Conservation (phyloP, 331 rosid species). For the Quercus tomentella region DNA sequence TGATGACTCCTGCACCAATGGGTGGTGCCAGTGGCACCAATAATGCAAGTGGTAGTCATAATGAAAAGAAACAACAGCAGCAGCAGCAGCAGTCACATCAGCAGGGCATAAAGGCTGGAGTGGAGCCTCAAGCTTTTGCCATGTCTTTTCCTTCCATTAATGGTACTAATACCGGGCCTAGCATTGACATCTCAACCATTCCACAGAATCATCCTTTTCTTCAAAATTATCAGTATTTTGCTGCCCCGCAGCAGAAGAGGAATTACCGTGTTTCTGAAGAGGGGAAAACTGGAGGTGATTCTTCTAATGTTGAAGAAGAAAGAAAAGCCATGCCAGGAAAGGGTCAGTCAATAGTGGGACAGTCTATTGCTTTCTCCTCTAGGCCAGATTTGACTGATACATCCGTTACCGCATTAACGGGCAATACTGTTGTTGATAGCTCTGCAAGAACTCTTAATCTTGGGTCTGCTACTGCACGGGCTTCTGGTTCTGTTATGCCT, state of each 20-base stretch:
- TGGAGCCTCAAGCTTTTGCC: slow-evolving; percentile 71
- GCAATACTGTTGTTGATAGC: slow-evolving; percentile 69
- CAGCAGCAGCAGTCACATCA: slow-evolving; percentile 50
- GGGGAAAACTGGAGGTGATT: slow-evolving; percentile 52
- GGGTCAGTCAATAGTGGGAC: slow-evolving; percentile 47
- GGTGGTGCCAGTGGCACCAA: slow-evolving; percentile 33
- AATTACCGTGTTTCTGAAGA: slow-evolving; percentile 56
- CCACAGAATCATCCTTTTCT: slow-evolving; percentile 58
- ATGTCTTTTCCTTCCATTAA: slow-evolving; percentile 73
- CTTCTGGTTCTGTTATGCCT: slow-evolving; percentile 56
- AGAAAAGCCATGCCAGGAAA: slow-evolving; percentile 56
- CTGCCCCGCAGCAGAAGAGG: slow-evolving; percentile 63
- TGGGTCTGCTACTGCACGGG: slow-evolving; percentile 32
- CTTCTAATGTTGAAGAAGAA: slow-evolving; percentile 70
- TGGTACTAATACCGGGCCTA: slow-evolving; percentile 55
- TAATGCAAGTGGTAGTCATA: slow-evolving; percentile 36
- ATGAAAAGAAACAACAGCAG: slow-evolving; percentile 66
- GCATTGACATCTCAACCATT: slow-evolving; percentile 68
- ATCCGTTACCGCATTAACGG: slow-evolving; percentile 35
- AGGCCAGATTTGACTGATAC: slow-evolving; percentile 66
- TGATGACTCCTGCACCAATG: slow-evolving; percentile 63
- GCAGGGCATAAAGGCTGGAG: slow-evolving; percentile 54
- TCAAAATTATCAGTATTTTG: slow-evolving; percentile 50
- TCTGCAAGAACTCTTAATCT: slow-evolving; percentile 54
- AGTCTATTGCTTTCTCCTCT: slow-evolving; percentile 77